A percentile compares a stretch with the other conserved stretches of the same genome.
These are phyloP conservation scores for Coprinopsis marcescibilis DNA, from an alignment of 768 basidiomycete species.

Conservation along the genomic window DNA sequence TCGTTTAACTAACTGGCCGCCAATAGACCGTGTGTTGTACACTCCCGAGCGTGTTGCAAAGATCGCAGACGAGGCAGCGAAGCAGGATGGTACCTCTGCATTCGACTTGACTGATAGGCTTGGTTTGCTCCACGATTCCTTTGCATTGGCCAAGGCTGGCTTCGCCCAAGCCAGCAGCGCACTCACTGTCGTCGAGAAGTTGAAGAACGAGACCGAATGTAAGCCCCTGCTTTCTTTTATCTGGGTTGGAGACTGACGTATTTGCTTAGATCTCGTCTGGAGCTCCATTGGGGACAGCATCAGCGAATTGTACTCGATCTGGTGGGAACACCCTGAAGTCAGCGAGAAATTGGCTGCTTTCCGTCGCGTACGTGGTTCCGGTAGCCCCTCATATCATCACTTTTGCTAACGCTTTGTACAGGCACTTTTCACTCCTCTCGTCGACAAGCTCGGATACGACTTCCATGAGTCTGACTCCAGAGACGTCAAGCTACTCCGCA, in stretches of 20 bases:
- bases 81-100: slow-evolving; percentile 36
- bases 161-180: slow-evolving; percentile 71
- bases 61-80: slow-evolving; percentile 78
- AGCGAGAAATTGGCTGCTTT: slow-evolving; percentile 53
- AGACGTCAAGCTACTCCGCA: slow-evolving; percentile 68
- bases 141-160: slow-evolving; percentile 78
- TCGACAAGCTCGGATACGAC: slow-evolving; percentile 74
- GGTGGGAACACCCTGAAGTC: slow-evolving; percentile 75
- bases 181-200: slow-evolving; percentile 62
- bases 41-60: slow-evolving; percentile 68
- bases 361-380: slow-evolving; percentile 40
- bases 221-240: slow-evolving; percentile 20
- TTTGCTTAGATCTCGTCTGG: slow-evolving; percentile 70
- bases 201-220: slow-evolving; percentile 77
- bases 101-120: slow-evolving; percentile 86
- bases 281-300: slow-evolving; percentile 58
- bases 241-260: not conserved
- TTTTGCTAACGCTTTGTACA: slow-evolving; percentile 21
- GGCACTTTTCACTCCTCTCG: slow-evolving; percentile 69
- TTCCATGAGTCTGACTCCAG: slow-evolving; percentile 58
- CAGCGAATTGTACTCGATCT: slow-evolving; percentile 48
- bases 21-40: slow-evolving; percentile 79
- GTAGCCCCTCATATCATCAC: slow-evolving; percentile 1
- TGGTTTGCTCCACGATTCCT: slow-evolving; percentile 79
- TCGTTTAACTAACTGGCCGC: not conserved